These are phyloP conservation scores for Aspergillus biplanus DNA, from an alignment of 495 filamentous ascomycete species.

Conservation along the genomic window DNA sequence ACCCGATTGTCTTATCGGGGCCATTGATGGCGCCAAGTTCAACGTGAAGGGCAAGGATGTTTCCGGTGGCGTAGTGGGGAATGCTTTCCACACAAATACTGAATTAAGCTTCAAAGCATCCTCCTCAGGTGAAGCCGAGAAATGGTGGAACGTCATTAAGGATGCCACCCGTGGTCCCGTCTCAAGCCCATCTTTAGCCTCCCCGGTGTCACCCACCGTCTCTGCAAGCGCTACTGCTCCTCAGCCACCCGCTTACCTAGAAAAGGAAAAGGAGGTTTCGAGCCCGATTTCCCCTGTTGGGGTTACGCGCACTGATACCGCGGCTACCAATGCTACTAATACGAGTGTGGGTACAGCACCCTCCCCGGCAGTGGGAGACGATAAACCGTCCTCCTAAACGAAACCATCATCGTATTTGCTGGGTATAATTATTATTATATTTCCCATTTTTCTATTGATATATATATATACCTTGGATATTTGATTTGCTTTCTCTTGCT, in stretches of 20 bases:
- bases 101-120: constrained; percentile 75
- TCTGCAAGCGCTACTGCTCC: constrained; percentile 14
- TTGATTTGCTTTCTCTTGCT: background rate
- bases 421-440: background rate
- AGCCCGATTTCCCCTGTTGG: constrained; percentile 15
- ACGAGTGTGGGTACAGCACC: constrained; percentile 4
- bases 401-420: background rate
- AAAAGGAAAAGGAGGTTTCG: constrained; percentile 25
- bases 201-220: constrained; percentile 22
- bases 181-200: constrained; percentile 18
- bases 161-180: constrained; percentile 35
- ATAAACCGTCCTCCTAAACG: constrained; percentile 9
- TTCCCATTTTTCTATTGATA: background rate
- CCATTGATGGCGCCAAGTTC: constrained; percentile 80
- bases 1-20: constrained; percentile 83
- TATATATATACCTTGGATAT: background rate
- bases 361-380: background rate
- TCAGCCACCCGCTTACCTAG: constrained; percentile 33
- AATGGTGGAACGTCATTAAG: constrained; percentile 79
- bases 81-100: constrained; percentile 61
- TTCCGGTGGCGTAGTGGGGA: constrained; percentile 61
- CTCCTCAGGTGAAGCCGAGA: constrained; percentile 71
- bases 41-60: constrained; percentile 92
- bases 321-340: constrained; percentile 3
- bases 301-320: constrained; percentile 20